Evolutionary conservation across 352 stramenopile genomes (phyloP), one percentile per base, ranked within the genome.

Genomic region (Globisporangium alternatum): DNA sequence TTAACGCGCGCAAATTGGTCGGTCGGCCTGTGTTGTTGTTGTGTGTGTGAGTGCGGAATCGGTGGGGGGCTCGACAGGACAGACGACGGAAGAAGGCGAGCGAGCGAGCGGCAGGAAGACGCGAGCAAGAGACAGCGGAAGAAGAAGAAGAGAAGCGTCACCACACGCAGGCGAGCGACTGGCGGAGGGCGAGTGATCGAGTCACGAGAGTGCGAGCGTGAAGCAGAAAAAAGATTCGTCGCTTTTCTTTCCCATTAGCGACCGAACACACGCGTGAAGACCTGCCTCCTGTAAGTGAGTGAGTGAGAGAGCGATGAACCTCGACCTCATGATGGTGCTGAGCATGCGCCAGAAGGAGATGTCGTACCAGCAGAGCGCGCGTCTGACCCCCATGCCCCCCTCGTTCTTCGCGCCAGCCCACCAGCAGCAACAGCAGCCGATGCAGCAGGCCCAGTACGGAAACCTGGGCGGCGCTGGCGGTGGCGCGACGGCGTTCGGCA

Each of bases 291-390:
- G 45, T 52, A 7, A 10, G 3, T 31, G 6, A 12, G 45, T 8
- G 45, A 53, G 17, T 33, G 35, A 41, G 35, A 17, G 12, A 41
- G 35, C 39, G 22, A 82, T 80, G 75, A 78, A 78, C 58, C 64
- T 68, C 48, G 72, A 82, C 55, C 64, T 89, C 52, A 92, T 92
- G 83, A 82, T 78, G 67, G 83, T 92, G 70, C 70, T 89, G 31
- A 89, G 80, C 62, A 92, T 92, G 83, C 83, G 83, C 55, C 79
- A 90, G 68, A 90, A 89, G 62, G 83, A 92, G 66, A 89, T 92
- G 81, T 78, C 76, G 45, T 92, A 89, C 77, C 77, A 90, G 71
- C 78, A 89, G 45, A 73, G 86, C 54, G 72, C 75, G 57, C 73
- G 77, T 21, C 62, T 70, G 30, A 57, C 68, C 33, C 62, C 61